A percentile compares a stretch with the other conserved stretches of the same genome.
Evolutionary conservation across 2,329 filamentous ascomycete genomes (phyloP).

Genomic region (Arachnopeziza araneosa): DNA sequence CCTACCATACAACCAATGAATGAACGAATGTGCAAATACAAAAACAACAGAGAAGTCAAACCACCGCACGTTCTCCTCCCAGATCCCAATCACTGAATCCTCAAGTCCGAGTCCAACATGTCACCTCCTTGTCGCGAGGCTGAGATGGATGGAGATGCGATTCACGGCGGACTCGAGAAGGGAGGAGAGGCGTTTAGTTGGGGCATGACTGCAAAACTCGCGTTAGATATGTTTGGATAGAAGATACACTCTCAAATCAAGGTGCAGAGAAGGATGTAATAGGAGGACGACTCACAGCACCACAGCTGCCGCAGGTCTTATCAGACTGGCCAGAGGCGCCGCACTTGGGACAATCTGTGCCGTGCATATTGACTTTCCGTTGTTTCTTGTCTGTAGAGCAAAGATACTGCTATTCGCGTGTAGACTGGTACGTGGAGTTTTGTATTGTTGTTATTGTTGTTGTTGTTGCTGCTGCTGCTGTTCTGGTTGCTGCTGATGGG

Average conservation of each 20-base stretch:
- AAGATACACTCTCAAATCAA: background rate
- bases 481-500: background rate
- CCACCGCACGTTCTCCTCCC: background rate
- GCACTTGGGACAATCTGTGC: constrained; percentile 25
- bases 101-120: too few species aligned
- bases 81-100: background rate
- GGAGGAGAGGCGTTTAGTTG: constrained; percentile 10
- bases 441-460: too few species aligned
- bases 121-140: background rate
- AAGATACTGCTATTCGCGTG: too few species aligned
- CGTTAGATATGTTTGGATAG: background rate
- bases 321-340: constrained; percentile 19
- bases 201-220: constrained; percentile 13
- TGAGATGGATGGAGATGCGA: background rate
- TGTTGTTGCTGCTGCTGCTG: constrained; percentile 3
- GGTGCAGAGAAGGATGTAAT: background rate
- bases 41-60: background rate
- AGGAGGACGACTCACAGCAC: constrained; percentile 21
- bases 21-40: background rate
- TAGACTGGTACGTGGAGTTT: too few species aligned
- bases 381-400: too few species aligned
- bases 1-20: background rate
- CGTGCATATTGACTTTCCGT: constrained; percentile 23
- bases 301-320: constrained; percentile 27
- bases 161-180: background rate